A percentile compares a stretch with the other conserved stretches of the same genome.
Evolutionary conservation across 495 filamentous ascomycete genomes (phyloP).

Genomic region (Penicillium macrosclerotiorum): DNA sequence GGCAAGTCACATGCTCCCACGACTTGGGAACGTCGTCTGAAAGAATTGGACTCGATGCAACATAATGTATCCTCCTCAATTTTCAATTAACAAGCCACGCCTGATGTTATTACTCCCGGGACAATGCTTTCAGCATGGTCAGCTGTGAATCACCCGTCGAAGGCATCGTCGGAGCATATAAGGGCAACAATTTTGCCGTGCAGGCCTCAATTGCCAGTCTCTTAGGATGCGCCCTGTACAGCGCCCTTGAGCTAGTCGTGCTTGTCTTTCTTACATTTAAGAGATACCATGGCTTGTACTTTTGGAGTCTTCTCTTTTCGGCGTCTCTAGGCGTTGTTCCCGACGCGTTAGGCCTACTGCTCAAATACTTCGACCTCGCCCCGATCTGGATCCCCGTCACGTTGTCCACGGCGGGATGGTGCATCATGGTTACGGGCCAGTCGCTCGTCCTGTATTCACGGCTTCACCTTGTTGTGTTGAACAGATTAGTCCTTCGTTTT

Average conservation of each 20-base stretch:
- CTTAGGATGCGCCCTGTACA: conserved; percentile 14
- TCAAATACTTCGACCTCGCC: conserved; percentile 48
- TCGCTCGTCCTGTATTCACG: conserved; percentile 59
- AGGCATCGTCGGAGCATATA: conserved; percentile 23
- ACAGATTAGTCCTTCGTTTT: conserved; percentile 31
- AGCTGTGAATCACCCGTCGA: conserved; percentile 18
- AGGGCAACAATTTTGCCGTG: conserved; percentile 22
- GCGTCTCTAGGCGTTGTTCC: conserved; percentile 47
- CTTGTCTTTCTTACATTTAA: conserved; percentile 44
- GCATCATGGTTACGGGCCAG: conserved; percentile 55
- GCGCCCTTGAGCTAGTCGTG: conserved; percentile 35
- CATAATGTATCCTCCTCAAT: not conserved
- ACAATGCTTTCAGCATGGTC: conserved; percentile 8
- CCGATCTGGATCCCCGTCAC: conserved; percentile 30
- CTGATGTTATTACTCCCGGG: not conserved
- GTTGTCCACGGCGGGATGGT: conserved; percentile 48
- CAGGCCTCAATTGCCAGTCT: conserved; percentile 17
- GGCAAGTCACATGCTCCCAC: conserved; percentile 1
- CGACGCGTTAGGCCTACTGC: conserved; percentile 50
- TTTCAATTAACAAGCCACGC: not conserved
- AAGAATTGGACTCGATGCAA: not conserved
- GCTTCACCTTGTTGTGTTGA: conserved; percentile 51
- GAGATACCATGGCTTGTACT: conserved; percentile 18
- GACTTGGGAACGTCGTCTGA: not conserved
- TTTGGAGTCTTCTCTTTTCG: conserved; percentile 28